These are phyloP conservation scores for Irpex rosettiformis DNA, from an alignment of 1,284 basidiomycete genomes.

Conservation along the genomic window DNA sequence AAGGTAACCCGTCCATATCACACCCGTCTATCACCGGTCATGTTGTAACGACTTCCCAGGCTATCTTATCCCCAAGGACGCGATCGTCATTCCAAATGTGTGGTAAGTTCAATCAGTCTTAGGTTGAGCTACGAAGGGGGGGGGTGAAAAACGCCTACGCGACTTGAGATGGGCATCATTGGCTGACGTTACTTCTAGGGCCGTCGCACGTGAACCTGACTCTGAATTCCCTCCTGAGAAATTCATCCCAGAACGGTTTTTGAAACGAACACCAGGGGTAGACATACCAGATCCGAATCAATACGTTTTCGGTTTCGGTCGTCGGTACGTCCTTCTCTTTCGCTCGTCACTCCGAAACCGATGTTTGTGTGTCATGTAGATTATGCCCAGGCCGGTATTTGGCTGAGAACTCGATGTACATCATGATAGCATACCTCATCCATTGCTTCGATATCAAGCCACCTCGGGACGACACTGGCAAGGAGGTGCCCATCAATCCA, in stretches of 20 bases:
- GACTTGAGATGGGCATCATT: no score
- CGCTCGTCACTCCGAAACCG: background rate
- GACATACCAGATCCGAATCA: background rate
- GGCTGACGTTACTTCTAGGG: background rate
- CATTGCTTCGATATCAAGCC: background rate
- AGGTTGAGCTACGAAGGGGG: no score
- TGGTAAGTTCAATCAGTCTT: constrained; percentile 2
- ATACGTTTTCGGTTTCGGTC: constrained; percentile 6
- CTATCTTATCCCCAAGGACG: constrained; percentile 8
- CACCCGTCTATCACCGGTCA: background rate
- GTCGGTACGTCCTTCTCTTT: background rate
- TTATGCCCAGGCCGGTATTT: background rate
- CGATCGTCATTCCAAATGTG: constrained; percentile 9
- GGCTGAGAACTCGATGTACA: background rate
- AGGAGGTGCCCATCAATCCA: background rate
- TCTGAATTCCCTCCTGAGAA: background rate
- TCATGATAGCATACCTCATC: background rate
- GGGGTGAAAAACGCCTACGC: no score
- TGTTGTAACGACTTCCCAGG: background rate
- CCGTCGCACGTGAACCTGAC: background rate
- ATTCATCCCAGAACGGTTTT: constrained; percentile 9
- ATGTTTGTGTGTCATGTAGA: background rate
- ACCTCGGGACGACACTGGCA: background rate
- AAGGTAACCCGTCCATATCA: background rate
- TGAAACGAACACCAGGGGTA: background rate